phyloP scores from a whole-genome alignment of 306 rosid genomes.

The Prinsepia uniflora region DNA sequence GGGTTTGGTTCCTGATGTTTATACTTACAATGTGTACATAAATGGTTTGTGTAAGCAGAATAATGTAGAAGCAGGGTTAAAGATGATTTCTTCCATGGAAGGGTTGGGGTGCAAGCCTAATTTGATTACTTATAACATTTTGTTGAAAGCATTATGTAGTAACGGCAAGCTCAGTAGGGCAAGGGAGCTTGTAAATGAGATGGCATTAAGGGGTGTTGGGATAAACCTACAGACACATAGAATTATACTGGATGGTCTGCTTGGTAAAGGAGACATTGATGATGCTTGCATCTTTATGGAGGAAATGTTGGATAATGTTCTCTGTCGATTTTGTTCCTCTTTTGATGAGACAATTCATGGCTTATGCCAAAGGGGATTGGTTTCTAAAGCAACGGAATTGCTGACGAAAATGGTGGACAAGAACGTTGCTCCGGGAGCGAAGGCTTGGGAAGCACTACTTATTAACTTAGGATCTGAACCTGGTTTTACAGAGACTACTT shows the following conservation, averaged over 20 bases:
- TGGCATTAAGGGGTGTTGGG: conserved; percentile 51
- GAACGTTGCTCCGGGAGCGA: conserved; percentile 43
- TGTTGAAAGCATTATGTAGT: conserved; percentile 47
- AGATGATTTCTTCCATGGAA: conserved; percentile 54
- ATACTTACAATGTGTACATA: conserved; percentile 63
- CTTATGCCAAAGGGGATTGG: conserved; percentile 54
- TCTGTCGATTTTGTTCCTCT: conserved; percentile 40
- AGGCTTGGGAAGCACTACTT: conserved; percentile 59
- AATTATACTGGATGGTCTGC: conserved; percentile 57
- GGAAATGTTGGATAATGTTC: conserved; percentile 55
- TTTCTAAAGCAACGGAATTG: conserved; percentile 44
- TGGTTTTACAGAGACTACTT: conserved; percentile 33
- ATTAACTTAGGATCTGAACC: conserved; percentile 33
- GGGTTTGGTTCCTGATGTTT: conserved; percentile 65
- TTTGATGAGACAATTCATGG: conserved; percentile 49
- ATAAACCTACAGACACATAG: conserved; percentile 49
- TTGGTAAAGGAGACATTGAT: conserved; percentile 41
- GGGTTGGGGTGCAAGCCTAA: conserved; percentile 62
- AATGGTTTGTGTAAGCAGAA: conserved; percentile 67
- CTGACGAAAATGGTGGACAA: conserved; percentile 38
- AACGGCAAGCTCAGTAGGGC: conserved; percentile 39
- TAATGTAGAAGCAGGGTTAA: conserved; percentile 41
- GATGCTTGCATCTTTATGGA: conserved; percentile 58
- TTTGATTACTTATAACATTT: conserved; percentile 61
- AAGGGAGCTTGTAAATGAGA: conserved; percentile 44